Evolutionary conservation across 148 eudicot species (phyloP), one percentile per base, ranked within the genome.

Genomic region (Limonium bicolor): DNA sequence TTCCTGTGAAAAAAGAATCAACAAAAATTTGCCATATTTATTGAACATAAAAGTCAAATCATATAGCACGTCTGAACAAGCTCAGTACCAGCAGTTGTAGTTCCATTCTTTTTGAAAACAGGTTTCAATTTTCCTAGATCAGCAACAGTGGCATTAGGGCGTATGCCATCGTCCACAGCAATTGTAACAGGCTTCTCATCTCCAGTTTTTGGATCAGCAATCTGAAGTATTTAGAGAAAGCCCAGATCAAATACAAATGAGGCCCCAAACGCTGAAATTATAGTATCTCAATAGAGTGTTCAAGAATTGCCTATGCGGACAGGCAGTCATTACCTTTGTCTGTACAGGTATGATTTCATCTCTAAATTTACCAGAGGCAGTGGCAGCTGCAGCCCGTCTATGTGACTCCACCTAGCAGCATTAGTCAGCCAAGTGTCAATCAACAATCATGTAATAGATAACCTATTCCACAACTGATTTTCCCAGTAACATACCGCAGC

Each of bases 201-300:
- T 54, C 99, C 95, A 49, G 78, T 72, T 78, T 90, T 90, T 20
- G 99, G 93, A 54, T 90, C 99, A 63, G 85, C 85, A 63, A 85
- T 74, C 99, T 90, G 27, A 39, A 22, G 31, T 43, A 31, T 20
- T 23, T 5, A 23, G 24, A 24, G 18, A 43, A 14, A 42, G 2
- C n/a, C 13, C 7, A 5, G 5, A 25, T 34, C 10, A 25, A 33
- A 21, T 21, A 22, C 24, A 36, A 17, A 12, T 18, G 26, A 53
- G 14, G 15, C 27, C 20, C 8, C 17, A 43, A 8, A 41, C 15
- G 19, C 31, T 23, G 24, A 13, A 2, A 3, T 43, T 25, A 41
- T 14, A 24, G 7, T 5, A 24, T 13, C 6, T 11, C 2, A n/a
- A 31, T 25, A 43, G 27, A 13, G 18, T 25, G n/a, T n/a, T n/a